Evolutionary conservation across 139 green algal genomes (phyloP).

Genomic region (Yamagishiella unicocca): DNA sequence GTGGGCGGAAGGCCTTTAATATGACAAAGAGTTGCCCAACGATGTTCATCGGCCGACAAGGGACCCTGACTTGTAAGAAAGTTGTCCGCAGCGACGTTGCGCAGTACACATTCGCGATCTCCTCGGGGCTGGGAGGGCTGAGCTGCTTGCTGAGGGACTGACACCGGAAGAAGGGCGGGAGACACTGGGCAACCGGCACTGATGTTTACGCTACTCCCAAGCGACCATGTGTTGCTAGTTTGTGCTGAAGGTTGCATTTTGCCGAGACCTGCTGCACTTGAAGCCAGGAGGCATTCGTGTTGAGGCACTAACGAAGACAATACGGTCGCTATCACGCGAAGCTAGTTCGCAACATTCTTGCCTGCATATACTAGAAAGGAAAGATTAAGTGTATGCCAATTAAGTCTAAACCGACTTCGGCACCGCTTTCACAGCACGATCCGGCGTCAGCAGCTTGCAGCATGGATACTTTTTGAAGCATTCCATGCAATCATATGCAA

Average conservation of each 20-base stretch:
- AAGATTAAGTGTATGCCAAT: too few species aligned
- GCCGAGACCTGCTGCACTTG: neutral
- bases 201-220: neutral
- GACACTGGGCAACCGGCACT: neutral
- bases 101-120: neutral
- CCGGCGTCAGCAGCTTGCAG: too few species aligned
- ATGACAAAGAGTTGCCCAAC: neutral
- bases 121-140: neutral
- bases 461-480: too few species aligned
- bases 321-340: too few species aligned
- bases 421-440: too few species aligned
- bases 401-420: too few species aligned
- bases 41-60: neutral
- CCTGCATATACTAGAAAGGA: too few species aligned
- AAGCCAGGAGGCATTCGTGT: neutral
- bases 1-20: neutral
- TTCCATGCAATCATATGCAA: too few species aligned
- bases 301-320: too few species aligned
- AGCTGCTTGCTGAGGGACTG: conserved; percentile 9
- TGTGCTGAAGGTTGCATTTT: neutral
- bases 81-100: neutral
- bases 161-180: neutral
- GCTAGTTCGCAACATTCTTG: too few species aligned
- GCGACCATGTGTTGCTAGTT: neutral
- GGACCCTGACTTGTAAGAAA: neutral